Evolutionary conservation across 768 basidiomycete genomes (phyloP).

Genomic region (Xanthoconium purpureum): DNA sequence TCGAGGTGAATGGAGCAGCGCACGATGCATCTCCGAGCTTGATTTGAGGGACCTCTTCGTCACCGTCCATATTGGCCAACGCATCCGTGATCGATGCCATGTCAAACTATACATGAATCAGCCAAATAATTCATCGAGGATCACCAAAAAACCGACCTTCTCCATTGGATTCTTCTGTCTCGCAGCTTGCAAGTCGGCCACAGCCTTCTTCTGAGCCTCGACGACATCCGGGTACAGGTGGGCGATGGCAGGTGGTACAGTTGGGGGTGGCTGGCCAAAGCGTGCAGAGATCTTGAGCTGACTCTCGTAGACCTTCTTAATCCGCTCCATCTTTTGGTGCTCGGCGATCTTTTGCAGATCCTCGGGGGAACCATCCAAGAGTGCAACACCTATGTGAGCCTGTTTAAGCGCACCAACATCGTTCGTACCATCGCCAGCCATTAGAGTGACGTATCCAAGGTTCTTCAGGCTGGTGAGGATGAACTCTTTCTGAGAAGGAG

Average conservation of each 20-base stretch:
- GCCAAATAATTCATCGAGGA: neutral
- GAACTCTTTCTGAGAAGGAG: conserved; percentile 91
- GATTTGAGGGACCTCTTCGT: conserved; percentile 94
- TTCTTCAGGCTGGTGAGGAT: conserved; percentile 88
- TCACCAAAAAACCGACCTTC: conserved; percentile 51
- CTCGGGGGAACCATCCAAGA: conserved; percentile 86
- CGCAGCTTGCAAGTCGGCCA: conserved; percentile 58
- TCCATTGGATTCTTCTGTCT: conserved; percentile 86
- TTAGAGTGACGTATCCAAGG: conserved; percentile 89
- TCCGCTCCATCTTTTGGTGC: conserved; percentile 80
- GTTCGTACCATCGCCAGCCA: conserved; percentile 99
- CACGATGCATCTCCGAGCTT: conserved; percentile 99
- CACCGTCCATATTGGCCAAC: conserved; percentile 90
- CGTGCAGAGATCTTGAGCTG: conserved; percentile 86
- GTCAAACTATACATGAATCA: conserved; percentile 57
- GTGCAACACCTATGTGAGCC: conserved; percentile 93
- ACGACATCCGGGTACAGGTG: conserved; percentile 89
- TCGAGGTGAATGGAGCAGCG: conserved; percentile 98
- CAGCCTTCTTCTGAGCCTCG: conserved; percentile 80
- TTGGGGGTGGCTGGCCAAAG: conserved; percentile 92
- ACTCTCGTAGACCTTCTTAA: conserved; percentile 97
- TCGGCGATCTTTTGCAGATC: conserved; percentile 94
- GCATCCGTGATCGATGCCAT: conserved; percentile 75
- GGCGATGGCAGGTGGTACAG: conserved; percentile 85
- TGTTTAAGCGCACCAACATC: conserved; percentile 98